Evolutionary conservation across 1,284 basidiomycete genomes (phyloP).

Genomic region (Ustilago curta): DNA sequence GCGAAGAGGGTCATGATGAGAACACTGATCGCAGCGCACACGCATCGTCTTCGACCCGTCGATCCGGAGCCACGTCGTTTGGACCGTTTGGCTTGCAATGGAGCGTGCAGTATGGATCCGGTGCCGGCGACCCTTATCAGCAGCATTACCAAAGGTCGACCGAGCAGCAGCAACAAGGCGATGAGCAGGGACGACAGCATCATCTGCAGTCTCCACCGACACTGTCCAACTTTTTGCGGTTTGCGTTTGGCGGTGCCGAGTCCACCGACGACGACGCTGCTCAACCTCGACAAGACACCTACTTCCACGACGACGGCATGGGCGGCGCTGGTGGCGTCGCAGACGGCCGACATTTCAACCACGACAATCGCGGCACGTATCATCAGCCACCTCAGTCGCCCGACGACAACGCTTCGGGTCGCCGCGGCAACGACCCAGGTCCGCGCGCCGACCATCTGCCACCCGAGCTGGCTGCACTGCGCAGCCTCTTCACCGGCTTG

Average conservation of each 20-base stretch:
- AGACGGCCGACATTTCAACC: conserved; percentile 61
- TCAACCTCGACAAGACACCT: conserved; percentile 12
- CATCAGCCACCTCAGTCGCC: conserved; percentile 32
- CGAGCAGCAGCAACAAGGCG: conserved; percentile 30
- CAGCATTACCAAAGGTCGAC: conserved; percentile 23
- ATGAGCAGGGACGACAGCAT: conserved; percentile 10
- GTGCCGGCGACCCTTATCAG: conserved; percentile 25
- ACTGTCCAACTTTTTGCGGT: conserved; percentile 44
- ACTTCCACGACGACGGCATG: conserved; percentile 64
- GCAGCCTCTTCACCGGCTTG: conserved; percentile 54
- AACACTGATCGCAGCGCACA: neutral
- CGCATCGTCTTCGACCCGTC: conserved; percentile 1
- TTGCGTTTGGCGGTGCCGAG: conserved; percentile 43
- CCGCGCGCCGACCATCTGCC: conserved; percentile 27
- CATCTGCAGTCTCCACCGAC: conserved; percentile 16
- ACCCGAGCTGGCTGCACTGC: conserved; percentile 52
- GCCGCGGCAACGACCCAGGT: neutral
- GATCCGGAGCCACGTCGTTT: conserved; percentile 34
- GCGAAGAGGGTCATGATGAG: neutral
- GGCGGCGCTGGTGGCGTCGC: conserved; percentile 59
- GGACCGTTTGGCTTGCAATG: conserved; percentile 48
- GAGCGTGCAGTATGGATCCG: conserved; percentile 43
- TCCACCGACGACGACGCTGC: conserved; percentile 9
- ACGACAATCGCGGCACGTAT: conserved; percentile 48
- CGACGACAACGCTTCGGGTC: conserved; percentile 3